Conservation (phyloP, 345 rosid genomes). For the Aegle marmelos region DNA sequence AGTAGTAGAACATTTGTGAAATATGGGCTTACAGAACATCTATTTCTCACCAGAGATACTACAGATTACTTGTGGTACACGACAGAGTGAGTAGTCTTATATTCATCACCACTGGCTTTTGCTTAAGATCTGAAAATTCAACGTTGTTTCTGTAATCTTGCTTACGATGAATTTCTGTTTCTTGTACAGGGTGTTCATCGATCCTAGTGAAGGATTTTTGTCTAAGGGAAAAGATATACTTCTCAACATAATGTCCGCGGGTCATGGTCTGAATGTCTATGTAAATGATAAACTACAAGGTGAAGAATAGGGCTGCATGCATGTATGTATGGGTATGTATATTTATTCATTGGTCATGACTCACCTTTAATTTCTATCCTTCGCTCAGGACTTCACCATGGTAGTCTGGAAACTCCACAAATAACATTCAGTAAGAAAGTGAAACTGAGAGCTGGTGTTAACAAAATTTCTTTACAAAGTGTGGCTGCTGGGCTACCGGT, state of each 20-base stretch:
- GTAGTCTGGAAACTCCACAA: conserved; percentile 52
- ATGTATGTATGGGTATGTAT: background rate
- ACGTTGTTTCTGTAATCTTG: background rate
- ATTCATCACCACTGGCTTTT: conserved; percentile 10
- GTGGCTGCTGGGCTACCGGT: conserved; percentile 82
- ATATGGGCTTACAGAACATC: background rate
- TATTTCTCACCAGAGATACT: background rate
- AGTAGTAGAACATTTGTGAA: background rate
- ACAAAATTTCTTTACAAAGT: conserved; percentile 75
- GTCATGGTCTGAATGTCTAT: conserved; percentile 68
- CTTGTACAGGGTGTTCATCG: conserved; percentile 50
- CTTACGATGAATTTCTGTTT: background rate
- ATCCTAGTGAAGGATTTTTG: conserved; percentile 51
- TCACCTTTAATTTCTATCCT: background rate
- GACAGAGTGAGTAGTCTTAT: background rate
- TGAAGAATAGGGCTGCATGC: conserved; percentile 10
- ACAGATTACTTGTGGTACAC: background rate
- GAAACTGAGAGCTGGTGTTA: conserved; percentile 67
- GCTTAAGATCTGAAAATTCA: conserved; percentile 15
- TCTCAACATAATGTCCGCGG: conserved; percentile 64
- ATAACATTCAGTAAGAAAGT: conserved; percentile 66
- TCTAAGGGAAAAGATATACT: conserved; percentile 54
- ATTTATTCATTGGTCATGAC: no score
- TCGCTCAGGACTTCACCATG: conserved; percentile 67
- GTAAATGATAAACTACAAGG: conserved; percentile 76